Evolutionary conservation across 768 basidiomycete genomes (phyloP).

Genomic region (Chalciporus chontae): DNA sequence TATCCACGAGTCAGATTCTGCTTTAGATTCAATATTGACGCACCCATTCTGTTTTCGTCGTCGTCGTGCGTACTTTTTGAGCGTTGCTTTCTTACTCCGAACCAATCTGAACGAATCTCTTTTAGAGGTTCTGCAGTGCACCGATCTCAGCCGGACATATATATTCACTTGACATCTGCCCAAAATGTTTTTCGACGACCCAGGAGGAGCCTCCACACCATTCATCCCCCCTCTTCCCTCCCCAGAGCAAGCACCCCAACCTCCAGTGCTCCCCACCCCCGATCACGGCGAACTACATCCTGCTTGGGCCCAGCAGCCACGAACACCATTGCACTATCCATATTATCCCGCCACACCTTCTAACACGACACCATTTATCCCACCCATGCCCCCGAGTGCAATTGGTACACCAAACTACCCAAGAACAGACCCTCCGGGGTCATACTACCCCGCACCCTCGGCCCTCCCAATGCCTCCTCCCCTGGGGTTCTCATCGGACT

Average conservation of each 20-base stretch:
- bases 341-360: constrained; percentile 38
- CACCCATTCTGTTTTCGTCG: background rate
- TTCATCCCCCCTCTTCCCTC: constrained; percentile 39
- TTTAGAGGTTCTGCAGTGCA: constrained; percentile 21
- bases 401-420: constrained; percentile 19
- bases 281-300: constrained; percentile 26
- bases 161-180: constrained; percentile 19
- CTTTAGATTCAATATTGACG: constrained; percentile 7
- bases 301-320: constrained; percentile 34
- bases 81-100: background rate
- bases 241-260: constrained; percentile 31
- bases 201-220: constrained; percentile 33
- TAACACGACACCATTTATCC: constrained; percentile 37
- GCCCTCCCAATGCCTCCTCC: constrained; percentile 23
- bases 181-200: constrained; percentile 29
- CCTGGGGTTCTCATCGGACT: constrained; percentile 25
- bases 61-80: constrained; percentile 12
- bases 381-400: constrained; percentile 26
- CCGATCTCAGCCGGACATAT: constrained; percentile 16
- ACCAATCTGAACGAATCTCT: constrained; percentile 4
- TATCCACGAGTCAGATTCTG: constrained; percentile 15
- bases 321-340: constrained; percentile 35
- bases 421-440: constrained; percentile 27
- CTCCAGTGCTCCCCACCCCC: constrained; percentile 34
- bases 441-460: constrained; percentile 31